A percentile compares a stretch with the other conserved stretches of the same genome.
Conservation (phyloP, 768 basidiomycete species). For the Phanerodontia chrysosporium region DNA sequence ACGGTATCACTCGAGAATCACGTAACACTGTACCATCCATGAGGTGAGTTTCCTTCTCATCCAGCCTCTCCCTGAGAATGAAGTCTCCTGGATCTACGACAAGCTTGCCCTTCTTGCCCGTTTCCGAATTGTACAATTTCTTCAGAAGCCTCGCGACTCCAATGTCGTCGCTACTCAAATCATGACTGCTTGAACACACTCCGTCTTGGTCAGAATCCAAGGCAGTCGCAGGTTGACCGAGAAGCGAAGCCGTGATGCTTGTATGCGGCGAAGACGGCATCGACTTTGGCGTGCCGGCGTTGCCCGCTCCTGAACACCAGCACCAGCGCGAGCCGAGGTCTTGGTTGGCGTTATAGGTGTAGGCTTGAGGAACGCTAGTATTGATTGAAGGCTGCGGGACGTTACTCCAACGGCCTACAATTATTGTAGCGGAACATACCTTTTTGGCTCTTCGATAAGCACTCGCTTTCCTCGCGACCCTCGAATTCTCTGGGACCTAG, state of each 20-base stretch:
- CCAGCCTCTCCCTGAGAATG: constrained; percentile 53
- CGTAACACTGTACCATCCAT: constrained; percentile 74
- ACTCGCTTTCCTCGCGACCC: constrained; percentile 19
- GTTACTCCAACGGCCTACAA: neutral
- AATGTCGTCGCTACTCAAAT: constrained; percentile 16
- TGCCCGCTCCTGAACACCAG: neutral
- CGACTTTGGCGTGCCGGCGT: constrained; percentile 18
- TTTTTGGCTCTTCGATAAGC: constrained; percentile 7
- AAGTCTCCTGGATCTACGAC: constrained; percentile 21
- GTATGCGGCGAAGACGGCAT: constrained; percentile 22
- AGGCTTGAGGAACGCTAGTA: constrained; percentile 2
- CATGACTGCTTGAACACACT: neutral
- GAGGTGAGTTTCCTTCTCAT: constrained; percentile 44
- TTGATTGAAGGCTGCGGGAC: neutral
- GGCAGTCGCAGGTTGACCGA: constrained; percentile 30
- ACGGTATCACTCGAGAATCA: too few species aligned
- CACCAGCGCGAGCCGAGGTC: neutral
- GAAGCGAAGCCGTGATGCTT: constrained; percentile 25
- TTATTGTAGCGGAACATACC: constrained; percentile 3
- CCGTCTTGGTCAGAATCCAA: constrained; percentile 20
- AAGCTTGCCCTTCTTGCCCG: neutral
- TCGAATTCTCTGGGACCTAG: constrained; percentile 47
- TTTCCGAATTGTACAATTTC: neutral
- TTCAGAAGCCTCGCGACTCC: neutral
- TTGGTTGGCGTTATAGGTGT: neutral